These are phyloP conservation scores for Durotheca rogersii DNA, from an alignment of 495 filamentous ascomycete species.

Conservation along the genomic window DNA sequence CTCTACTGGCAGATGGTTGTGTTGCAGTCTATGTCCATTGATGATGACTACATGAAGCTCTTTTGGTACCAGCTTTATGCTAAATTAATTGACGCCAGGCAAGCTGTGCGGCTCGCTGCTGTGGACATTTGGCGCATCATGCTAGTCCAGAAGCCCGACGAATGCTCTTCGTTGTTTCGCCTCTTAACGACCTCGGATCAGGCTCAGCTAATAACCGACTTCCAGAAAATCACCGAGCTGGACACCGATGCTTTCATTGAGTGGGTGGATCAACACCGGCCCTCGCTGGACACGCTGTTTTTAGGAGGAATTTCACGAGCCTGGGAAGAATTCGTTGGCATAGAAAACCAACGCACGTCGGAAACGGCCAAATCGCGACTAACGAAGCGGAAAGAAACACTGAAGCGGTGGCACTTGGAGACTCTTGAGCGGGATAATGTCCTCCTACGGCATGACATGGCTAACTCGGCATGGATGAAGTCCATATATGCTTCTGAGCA, in stretches of 20 bases:
- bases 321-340: slow-evolving; percentile 81
- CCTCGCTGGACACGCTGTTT: slow-evolving; percentile 78
- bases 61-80: slow-evolving; percentile 89
- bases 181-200: slow-evolving; percentile 69
- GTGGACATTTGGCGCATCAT: slow-evolving; percentile 86
- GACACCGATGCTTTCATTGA: slow-evolving; percentile 82
- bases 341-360: slow-evolving; percentile 74
- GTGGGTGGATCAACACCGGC: slow-evolving; percentile 85
- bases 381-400: slow-evolving; percentile 72
- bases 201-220: slow-evolving; percentile 69
- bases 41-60: slow-evolving; percentile 74
- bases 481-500: slow-evolving; percentile 93
- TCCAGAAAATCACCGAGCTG: slow-evolving; percentile 79
- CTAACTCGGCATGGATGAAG: slow-evolving; percentile 85
- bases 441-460: slow-evolving; percentile 74
- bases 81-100: slow-evolving; percentile 66
- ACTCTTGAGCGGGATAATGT: slow-evolving; percentile 67
- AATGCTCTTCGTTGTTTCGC: slow-evolving; percentile 68
- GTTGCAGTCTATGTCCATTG: slow-evolving; percentile 69
- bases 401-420: slow-evolving; percentile 74
- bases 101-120: slow-evolving; percentile 69
- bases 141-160: slow-evolving; percentile 89
- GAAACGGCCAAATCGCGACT: slow-evolving; percentile 68
- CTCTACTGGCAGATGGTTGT: slow-evolving; percentile 94
- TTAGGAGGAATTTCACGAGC: slow-evolving; percentile 71